Evolutionary conservation across 345 rosid species (phyloP), one percentile per base, ranked within the genome.

Genomic region (Eucalyptus regnans): DNA sequence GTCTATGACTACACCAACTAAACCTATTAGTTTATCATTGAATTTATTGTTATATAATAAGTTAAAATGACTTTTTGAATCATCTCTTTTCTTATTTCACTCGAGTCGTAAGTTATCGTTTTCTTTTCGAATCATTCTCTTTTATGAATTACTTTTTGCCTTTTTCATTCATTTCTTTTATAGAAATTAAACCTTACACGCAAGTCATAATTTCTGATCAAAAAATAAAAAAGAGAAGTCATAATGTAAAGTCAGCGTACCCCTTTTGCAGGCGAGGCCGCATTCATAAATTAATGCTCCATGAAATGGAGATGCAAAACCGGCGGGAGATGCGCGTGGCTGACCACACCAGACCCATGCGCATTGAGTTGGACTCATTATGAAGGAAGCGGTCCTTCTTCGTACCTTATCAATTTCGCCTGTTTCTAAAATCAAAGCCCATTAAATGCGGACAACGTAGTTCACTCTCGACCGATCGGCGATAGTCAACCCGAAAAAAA

Each of bases 1-100:
- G 4, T 18, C 58, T 52, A 52, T 52, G 23, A 52, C 58, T 52
- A 18, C 3, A 52, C 4, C 1, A 2, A 52, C 2, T 18, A 52
- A 52, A 9, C 0, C 5, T 0, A 52, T 8, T 52, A 52, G 0
- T 52, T 20, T 52, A 52, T 52, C 5, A 52, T 52, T 52, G 58
- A 52, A 52, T 20, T 52, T 52, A 20, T 52, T 52, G 5, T 52
- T 52, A 20, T 52, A 20, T 52, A 27, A 60, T 56, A 56, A 56
- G 12, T 56, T 56, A 56, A 23, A 11, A 9, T 18, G 25, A 52
- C 58, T 7, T 52, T 52, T 18, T 52, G 58, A 52, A 52, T 52
- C 1, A 52, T 52, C 3, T 52, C 0, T 18, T 52, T 52, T 52
- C 2, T 52, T 3, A 7, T 52, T 52, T 52, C 9, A 52, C 23